A percentile compares a stretch with the other conserved stretches of the same genome.
Conservation (phyloP, 805 yeast species). For the Ascoidea asiatica region DNA sequence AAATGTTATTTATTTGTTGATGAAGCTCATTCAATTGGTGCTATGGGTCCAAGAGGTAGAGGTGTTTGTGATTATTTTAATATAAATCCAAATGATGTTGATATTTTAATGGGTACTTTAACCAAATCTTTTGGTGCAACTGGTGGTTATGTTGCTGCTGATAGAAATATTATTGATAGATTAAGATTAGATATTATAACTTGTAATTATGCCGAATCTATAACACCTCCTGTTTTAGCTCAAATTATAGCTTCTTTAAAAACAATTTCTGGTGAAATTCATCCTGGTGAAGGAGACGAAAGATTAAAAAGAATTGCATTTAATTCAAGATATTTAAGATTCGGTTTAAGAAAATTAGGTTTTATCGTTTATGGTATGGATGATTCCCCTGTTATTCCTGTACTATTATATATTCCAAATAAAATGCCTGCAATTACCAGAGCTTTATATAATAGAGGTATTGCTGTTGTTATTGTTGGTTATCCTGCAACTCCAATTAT, state of each 20-base stretch:
- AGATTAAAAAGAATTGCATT: constrained; percentile 89
- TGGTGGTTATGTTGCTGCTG: constrained; percentile 92
- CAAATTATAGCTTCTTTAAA: constrained; percentile 75
- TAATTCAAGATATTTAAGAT: constrained; percentile 84
- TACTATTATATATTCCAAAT: constrained; percentile 77
- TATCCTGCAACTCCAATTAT: constrained; percentile 95
- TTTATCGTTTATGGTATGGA: constrained; percentile 91
- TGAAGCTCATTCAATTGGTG: constrained; percentile 98
- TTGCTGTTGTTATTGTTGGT: constrained; percentile 94
- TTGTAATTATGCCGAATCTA: constrained; percentile 67
- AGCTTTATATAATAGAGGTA: constrained; percentile 60
- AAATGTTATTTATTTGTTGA: constrained; percentile 85
- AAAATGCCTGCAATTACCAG: constrained; percentile 91
- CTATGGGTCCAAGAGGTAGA: constrained; percentile 88
- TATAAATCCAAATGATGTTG: constrained; percentile 62
- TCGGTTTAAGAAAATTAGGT: constrained; percentile 85
- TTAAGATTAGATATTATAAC: constrained; percentile 64
- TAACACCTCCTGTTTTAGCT: constrained; percentile 81
- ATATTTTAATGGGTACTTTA: constrained; percentile 91
- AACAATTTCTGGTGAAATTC: constrained; percentile 67
- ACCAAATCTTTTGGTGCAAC: constrained; percentile 98
- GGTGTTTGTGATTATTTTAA: constrained; percentile 94
- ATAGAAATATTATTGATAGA: constrained; percentile 53
- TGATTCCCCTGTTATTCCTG: constrained; percentile 92
- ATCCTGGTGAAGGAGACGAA: constrained; percentile 88